These are phyloP conservation scores for Rhodotorula graminis DNA, from an alignment of 768 basidiomycete species.

Conservation along the genomic window DNA sequence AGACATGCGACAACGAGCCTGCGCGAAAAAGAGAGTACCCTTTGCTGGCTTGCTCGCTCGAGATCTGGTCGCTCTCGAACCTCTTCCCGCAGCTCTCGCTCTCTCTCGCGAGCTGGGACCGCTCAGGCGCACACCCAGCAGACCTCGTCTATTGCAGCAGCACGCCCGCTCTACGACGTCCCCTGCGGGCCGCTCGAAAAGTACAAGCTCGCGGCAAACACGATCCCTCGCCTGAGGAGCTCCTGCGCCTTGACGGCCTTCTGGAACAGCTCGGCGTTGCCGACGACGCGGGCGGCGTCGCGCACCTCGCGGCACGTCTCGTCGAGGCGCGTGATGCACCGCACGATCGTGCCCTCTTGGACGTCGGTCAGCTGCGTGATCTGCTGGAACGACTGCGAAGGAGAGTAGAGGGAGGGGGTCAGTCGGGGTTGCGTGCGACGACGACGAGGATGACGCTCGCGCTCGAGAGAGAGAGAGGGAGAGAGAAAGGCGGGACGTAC, in stretches of 20 bases:
- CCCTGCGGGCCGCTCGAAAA: conserved; percentile 6
- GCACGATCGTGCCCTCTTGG: conserved; percentile 92
- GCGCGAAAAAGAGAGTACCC: no score
- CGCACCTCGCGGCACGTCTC: conserved; percentile 95
- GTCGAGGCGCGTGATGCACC: conserved; percentile 90
- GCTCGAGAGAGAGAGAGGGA: not conserved
- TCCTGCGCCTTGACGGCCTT: conserved; percentile 96
- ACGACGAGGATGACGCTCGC: not conserved
- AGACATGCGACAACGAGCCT: no score
- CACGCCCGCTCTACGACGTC: not conserved
- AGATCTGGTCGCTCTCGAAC: no score
- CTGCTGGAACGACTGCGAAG: conserved; percentile 85
- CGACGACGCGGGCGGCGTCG: conserved; percentile 94
- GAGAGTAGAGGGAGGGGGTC: not conserved
- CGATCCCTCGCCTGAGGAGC: conserved; percentile 85
- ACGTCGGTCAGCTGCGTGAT: conserved; percentile 89
- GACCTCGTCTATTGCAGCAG: no score
- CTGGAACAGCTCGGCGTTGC: conserved; percentile 88
- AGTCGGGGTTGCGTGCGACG: not conserved
- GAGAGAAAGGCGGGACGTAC: conserved; percentile 52
- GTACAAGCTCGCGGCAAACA: conserved; percentile 35
- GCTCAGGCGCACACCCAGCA: no score
- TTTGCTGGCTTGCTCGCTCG: no score
- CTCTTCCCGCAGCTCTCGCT: no score
- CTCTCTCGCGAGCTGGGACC: no score